Percentiles rank a stretch among this genome's conserved stretches.
Conservation (phyloP, 495 filamentous ascomycete species). For the Podospora bellae-mahoneyi region DNA sequence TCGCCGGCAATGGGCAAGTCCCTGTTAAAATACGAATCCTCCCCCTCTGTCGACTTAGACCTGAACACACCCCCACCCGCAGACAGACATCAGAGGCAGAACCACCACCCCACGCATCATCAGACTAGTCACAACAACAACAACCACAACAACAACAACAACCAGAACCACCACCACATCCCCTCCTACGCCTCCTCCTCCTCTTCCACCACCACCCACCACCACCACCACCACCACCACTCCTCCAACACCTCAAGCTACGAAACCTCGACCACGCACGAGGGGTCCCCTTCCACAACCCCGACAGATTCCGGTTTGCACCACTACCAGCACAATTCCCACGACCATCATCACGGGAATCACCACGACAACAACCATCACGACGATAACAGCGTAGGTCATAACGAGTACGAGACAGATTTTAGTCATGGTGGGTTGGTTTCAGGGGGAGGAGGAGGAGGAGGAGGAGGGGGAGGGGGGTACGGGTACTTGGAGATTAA, state of each 20-base stretch:
- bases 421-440: constrained; percentile 41
- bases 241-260: constrained; percentile 33
- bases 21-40: constrained; percentile 37
- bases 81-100: constrained; percentile 23
- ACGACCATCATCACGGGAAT: constrained; percentile 10
- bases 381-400: constrained; percentile 14
- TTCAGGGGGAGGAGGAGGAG: constrained; percentile 19
- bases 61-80: constrained; percentile 16
- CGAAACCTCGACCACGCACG: constrained; percentile 22
- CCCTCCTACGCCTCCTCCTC: constrained; percentile 16
- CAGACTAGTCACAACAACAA: constrained; percentile 14
- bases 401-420: constrained; percentile 31
- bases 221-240: constrained; percentile 31
- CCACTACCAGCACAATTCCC: constrained; percentile 12
- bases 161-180: too few relatives aligned
- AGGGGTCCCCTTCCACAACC: constrained; percentile 36
- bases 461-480: constrained; percentile 14
- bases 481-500: constrained; percentile 42
- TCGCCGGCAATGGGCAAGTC: constrained; percentile 37
- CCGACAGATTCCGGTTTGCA: constrained; percentile 23
- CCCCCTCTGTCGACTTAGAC: constrained; percentile 32
- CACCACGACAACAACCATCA: constrained; percentile 13
- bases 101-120: constrained; percentile 25
- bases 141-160: too few relatives aligned
- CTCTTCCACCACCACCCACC: constrained; percentile 31